Conservation (phyloP, 2,329 filamentous ascomycete genomes). For the Fusarium oligoseptatum region DNA sequence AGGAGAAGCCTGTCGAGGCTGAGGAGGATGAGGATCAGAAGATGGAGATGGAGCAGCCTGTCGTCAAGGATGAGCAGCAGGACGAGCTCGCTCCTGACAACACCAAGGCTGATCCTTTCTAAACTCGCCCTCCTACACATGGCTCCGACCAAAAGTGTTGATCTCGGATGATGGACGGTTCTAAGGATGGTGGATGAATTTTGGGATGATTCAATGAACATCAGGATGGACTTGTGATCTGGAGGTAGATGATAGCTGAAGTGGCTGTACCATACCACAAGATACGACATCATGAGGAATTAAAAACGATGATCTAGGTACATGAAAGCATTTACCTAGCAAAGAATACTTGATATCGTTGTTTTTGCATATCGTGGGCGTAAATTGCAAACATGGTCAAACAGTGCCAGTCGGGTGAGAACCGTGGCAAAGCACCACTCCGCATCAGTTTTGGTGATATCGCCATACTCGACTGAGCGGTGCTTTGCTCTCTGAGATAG, state of each 20-base stretch:
- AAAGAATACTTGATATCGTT: not conserved
- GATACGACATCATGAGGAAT: slow-evolving; percentile 16
- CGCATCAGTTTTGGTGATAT: not conserved
- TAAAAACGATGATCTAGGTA: not conserved
- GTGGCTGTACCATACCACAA: slow-evolving; percentile 10
- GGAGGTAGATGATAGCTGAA: slow-evolving; percentile 16
- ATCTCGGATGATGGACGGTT: not conserved
- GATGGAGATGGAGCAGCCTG: slow-evolving; percentile 38
- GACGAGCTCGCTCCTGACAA: slow-evolving; percentile 4
- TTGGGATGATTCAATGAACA: not conserved
- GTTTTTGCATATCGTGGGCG: not conserved
- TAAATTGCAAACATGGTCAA: not conserved
- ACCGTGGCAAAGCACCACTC: not conserved
- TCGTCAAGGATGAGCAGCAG: slow-evolving; percentile 7
- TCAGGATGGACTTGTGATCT: slow-evolving; percentile 13
- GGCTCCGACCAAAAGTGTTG: too few species aligned
- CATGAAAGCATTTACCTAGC: not conserved
- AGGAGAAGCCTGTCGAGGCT: slow-evolving; percentile 26
- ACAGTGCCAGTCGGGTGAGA: slow-evolving; percentile 1
- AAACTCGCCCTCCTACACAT: not conserved
- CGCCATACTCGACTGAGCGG: not conserved
- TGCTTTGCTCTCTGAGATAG: not conserved
- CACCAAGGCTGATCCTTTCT: slow-evolving; percentile 24
- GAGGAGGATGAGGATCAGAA: slow-evolving; percentile 35
- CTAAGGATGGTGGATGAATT: not conserved